phyloP scores from a whole-genome alignment of 2,329 filamentous ascomycete species.

The Fusarium succisae region DNA sequence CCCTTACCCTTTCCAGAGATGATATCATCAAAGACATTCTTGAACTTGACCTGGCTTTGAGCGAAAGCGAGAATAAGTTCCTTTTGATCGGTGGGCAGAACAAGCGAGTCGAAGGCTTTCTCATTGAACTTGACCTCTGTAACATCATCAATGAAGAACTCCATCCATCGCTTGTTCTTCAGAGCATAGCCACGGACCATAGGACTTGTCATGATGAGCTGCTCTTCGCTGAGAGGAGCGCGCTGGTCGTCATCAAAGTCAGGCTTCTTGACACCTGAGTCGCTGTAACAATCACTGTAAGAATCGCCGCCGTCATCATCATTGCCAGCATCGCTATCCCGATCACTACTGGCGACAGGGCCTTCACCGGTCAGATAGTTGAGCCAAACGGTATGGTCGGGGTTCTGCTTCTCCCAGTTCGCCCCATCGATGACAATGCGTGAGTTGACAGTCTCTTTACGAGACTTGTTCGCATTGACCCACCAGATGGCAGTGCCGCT shows the following conservation, averaged over 20 bases:
- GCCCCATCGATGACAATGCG: constrained; percentile 46
- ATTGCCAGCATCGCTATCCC: not conserved
- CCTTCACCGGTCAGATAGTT: not conserved
- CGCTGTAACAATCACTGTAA: not conserved
- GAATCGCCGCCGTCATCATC: not conserved
- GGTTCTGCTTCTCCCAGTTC: constrained; percentile 46
- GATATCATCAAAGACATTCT: constrained; percentile 59
- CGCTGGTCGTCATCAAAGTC: constrained; percentile 18
- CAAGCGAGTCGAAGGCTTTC: constrained; percentile 59
- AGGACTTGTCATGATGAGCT: constrained; percentile 53
- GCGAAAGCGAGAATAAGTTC: constrained; percentile 62
- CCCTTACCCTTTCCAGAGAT: constrained; percentile 62
- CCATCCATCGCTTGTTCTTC: constrained; percentile 59
- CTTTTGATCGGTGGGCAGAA: constrained; percentile 60
- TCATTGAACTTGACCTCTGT: constrained; percentile 58
- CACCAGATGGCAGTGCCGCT: constrained; percentile 49
- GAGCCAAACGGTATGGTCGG: constrained; percentile 39
- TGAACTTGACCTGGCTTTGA: constrained; percentile 55
- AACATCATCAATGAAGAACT: constrained; percentile 59
- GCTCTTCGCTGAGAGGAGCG: constrained; percentile 48
- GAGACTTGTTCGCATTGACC: constrained; percentile 31
- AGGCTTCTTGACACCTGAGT: not conserved
- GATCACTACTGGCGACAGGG: not conserved
- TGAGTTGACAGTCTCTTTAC: constrained; percentile 43
- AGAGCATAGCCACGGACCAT: constrained; percentile 59